These are phyloP conservation scores for Phytophthora pini DNA, from an alignment of 352 stramenopile species.

Conservation along the genomic window DNA sequence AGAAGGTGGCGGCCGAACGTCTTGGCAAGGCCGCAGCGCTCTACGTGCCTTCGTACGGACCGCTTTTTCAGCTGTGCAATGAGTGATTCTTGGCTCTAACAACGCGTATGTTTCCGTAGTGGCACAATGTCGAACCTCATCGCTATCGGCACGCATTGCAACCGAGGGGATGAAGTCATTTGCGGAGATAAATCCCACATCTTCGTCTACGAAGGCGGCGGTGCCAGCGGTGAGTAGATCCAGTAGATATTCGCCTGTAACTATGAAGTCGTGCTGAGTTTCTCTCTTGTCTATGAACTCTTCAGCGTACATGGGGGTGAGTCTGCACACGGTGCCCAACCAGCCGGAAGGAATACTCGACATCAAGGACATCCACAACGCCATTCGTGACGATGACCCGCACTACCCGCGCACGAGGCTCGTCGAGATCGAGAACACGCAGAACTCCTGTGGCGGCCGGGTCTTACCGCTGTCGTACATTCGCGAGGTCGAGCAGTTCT, in stretches of 20 bases:
- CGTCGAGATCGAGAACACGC: slow-evolving; percentile 97
- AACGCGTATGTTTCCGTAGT: slow-evolving; percentile 32
- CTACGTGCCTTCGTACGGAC: slow-evolving; percentile 93
- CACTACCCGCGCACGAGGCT: slow-evolving; percentile 89
- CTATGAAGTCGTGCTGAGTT: slow-evolving; percentile 2
- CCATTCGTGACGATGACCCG: slow-evolving; percentile 79
- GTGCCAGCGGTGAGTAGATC: slow-evolving; percentile 69
- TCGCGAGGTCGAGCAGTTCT: slow-evolving; percentile 71
- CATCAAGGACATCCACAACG: slow-evolving; percentile 82
- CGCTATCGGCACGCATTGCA: slow-evolving; percentile 94
- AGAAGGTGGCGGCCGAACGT: slow-evolving; percentile 91
- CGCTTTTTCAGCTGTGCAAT: not conserved
- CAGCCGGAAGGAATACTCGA: slow-evolving; percentile 83
- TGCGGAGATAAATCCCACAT: slow-evolving; percentile 96
- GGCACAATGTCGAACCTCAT: slow-evolving; percentile 99
- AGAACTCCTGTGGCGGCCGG: slow-evolving; percentile 96
- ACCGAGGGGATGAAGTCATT: slow-evolving; percentile 94
- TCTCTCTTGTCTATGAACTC: not conserved
- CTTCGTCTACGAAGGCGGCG: slow-evolving; percentile 96
- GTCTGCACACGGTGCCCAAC: slow-evolving; percentile 89
- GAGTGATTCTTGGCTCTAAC: slow-evolving; percentile 10
- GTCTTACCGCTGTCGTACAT: slow-evolving; percentile 90
- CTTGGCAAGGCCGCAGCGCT: slow-evolving; percentile 95
- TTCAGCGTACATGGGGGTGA: slow-evolving; percentile 90
- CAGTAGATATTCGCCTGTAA: not conserved